Base-by-base conservation (phyloP, 2,329 filamentous ascomycete genomes). In the Fusarium palustre region DNA sequence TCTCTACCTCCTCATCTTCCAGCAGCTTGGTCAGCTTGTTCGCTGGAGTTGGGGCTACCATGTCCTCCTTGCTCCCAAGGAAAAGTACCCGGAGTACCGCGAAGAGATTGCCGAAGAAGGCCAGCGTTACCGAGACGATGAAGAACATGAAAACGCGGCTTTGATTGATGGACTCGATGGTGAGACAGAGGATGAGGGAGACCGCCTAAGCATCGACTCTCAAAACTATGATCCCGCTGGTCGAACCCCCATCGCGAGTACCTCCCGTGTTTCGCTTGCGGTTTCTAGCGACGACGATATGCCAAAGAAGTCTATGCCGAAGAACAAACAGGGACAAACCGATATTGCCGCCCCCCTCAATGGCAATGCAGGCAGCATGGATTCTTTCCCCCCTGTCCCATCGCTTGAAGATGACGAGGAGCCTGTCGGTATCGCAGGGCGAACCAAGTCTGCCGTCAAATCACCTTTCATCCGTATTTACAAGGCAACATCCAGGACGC, bases 41-140 rank as follows among this genome's bases (percentile, higher is more conserved):
- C 89, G 96, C 62, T 99, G 96, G 96, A 97, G 93, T 68, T 99
- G 96, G 96, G 96, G 96, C 13, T 98, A 97, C 79, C 94, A 97
- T 74, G 90, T 98, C 38, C 85, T 99, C 20, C 84, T 99, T n/a
- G 94, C 94, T 20, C 93, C 95, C 20, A 91, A 93, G 70, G 89
- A 91, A 49, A 87, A 87, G 66, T 93, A 92, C 74, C 83, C 86
- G 15, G 88, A 92, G 55, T 90, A 92, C 61, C 84, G 87, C 50
- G 74, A 85, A 34, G 81, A 87, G 60, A 78, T 82, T 16, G 76
- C 81, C 20, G 87, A 88, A 72, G 85, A 87, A 81, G 87, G 91
- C 18, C 83, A 88, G 63, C 90, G 89, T 75, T 82, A 80, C 55
- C 86, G 87, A 49, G 80, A 85, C 22, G 78, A 85, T 18, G 79